Evolutionary conservation across 768 basidiomycete species (phyloP), one percentile per base, ranked within the genome.

Genomic region (Chalciporus chontae): DNA sequence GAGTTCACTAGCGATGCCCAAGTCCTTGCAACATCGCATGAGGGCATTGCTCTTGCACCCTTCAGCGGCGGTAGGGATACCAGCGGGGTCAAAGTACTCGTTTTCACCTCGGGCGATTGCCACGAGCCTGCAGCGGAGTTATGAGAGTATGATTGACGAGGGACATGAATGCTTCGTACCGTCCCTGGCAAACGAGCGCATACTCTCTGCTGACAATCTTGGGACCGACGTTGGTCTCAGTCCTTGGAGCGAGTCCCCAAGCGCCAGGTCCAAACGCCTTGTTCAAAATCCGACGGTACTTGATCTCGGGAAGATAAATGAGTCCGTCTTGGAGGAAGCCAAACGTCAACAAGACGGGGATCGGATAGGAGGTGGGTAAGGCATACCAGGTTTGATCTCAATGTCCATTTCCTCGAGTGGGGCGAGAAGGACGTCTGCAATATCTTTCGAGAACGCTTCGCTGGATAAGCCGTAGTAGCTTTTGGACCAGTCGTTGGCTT

Each of bases 11-110:
- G 95, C 95, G 57, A 98, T 78, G 10, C 95, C 95, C 36, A 98
- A 72, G 63, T 98, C 95, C 64, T 98, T 98, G 73, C 91, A 94
- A 68, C 95, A 97, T 27, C 95, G 77, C 94, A 97, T 96, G 26
- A 98, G 74, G 0, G 95, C 95, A 55, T 98, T 98, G 64, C 90
- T 92, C 70, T 97, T 98, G 73, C 88, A 91, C 0, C 86, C 92
- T 66, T 98, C 95, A 0, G 88, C 90, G 0, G 95, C 95, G 0
- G 95, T 98, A 2, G 95, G 81, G 43, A 98, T 83, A 13, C 93
- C 92, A 0, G 79, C 77, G 7, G 89, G 85, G 61, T 94, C 93
- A 59, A 97, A 98, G 69, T 94, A 97, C 58, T 96, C 92, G 58
- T 97, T 94, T 71, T 98, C 95, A 26, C 95, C 95, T 43, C 94